Base-by-base conservation (phyloP, 148 eudicot genomes). In the Rhododendron ovatum region DNA sequence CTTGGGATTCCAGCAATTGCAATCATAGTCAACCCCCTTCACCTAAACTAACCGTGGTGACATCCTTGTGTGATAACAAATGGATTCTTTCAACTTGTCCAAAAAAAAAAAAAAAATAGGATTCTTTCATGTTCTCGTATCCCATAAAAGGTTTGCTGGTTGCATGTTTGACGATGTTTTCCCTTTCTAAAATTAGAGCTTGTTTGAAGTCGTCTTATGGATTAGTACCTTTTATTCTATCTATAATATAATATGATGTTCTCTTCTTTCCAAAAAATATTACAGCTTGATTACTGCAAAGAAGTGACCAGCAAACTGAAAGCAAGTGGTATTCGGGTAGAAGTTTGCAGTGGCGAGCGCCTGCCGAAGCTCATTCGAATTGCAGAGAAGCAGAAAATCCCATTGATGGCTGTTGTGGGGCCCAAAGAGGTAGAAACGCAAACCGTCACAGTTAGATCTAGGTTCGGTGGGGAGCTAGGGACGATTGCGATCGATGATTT, bases 351-450 rank as follows among this genome's bases (percentile, higher is more conserved):
- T 53, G 98, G 99, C 0, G 98, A 97, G 91, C 94, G 99, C 41
- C 87, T 97, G 88, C 95, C 95, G 1, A 97, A 97, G 85, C 98
- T 97, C 78, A 92, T 97, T 26, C 91, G 99, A 85, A 97, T 90
- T 35, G 90, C 98, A 11, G 98, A 97, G 90, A 95, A 97, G 91
- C 98, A 95, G 86, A 95, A 92, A 83, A 92, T 97, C 51, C 99
- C 99, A 20, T 85, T 97, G 84, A 97, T 95, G 98, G 99, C 94
- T 9, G 98, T 94, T 1, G 93, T 94, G 57, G 99, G 99, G 33
- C 95, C 96, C 15, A 95, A 90, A 89, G 99, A 97, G 89, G 92
- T 92, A 6, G 98, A 97, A 83, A 91, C 93, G 10, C 89, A 90
- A 78, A 92, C 98, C 8, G 92, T 97, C 33, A 97, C 99, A 1